Percentiles rank a stretch among this genome's conserved stretches.
These are phyloP conservation scores for Panaeolus cyanescens DNA, from an alignment of 768 basidiomycete species.

Conservation along the genomic window DNA sequence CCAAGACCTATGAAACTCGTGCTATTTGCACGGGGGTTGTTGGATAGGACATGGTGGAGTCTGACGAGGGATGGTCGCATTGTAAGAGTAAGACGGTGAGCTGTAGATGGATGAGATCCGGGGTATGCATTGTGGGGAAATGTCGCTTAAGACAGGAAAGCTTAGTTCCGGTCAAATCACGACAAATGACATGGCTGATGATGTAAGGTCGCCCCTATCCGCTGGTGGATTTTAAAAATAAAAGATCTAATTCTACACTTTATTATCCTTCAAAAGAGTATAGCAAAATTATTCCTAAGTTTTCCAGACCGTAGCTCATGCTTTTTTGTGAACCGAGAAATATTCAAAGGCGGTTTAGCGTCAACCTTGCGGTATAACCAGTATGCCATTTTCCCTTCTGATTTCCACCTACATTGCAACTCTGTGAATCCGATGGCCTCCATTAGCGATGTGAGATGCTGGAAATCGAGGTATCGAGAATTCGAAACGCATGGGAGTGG, in stretches of 20 bases:
- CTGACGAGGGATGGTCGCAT: slow-evolving; percentile 56
- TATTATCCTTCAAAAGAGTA: slow-evolving; percentile 38
- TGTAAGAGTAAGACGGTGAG: slow-evolving; percentile 4
- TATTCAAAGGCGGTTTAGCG: slow-evolving; percentile 3
- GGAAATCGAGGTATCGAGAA: slow-evolving; percentile 77
- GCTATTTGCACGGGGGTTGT: slow-evolving; percentile 44
- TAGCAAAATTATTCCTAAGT: slow-evolving; percentile 75
- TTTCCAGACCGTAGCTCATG: slow-evolving; percentile 60
- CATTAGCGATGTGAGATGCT: slow-evolving; percentile 62
- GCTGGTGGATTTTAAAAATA: not conserved
- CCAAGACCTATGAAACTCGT: slow-evolving; percentile 87
- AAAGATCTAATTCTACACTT: too few relatives aligned
- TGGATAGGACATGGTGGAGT: slow-evolving; percentile 38
- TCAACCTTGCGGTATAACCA: slow-evolving; percentile 69
- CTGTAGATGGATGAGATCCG: not conserved
- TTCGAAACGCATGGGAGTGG: slow-evolving; percentile 85
- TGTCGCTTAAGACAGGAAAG: not conserved
- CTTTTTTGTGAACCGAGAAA: slow-evolving; percentile 52
- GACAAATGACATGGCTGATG: not conserved
- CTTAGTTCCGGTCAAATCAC: not conserved
- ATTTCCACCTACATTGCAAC: slow-evolving; percentile 60
- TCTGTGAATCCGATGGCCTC: slow-evolving; percentile 60
- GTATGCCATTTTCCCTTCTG: slow-evolving; percentile 84
- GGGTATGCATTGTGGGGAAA: not conserved
- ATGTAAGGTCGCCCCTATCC: not conserved